Base-by-base conservation (phyloP, 116 monocot genomes). In the Iris pallida region DNA sequence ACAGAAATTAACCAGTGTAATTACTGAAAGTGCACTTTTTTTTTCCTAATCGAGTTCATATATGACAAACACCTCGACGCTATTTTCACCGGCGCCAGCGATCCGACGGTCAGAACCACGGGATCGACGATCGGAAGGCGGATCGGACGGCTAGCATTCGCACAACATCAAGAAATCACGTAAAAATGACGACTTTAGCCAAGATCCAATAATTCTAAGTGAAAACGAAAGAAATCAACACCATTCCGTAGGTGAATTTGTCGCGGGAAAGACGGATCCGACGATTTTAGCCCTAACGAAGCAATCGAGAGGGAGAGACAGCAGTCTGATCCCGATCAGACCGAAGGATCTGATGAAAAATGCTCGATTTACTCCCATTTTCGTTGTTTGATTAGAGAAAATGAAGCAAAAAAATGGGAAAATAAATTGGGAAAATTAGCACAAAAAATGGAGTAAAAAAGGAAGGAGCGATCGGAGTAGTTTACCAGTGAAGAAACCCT, bases 241-340 rank as follows among this genome's bases (percentile, higher is more conserved):
- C 20, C 48, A 49, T 51, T 52, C 30, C 5, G 40, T 30, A 13
- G 14, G 30, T 40, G 49, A 52, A 15, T 51, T 65, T 43, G 48
- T 49, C 14, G 48, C 2, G 5, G 49, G 51, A 0, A 40, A 12
- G 13, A 65, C 20, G 5, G 20, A 65, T 52, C 52, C 65, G 52
- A 49, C 1, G 8, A 65, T 52, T 40, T 65, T 65, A 65, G 47
- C 65, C 17, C 52, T 20, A 20, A 65, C 40, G 40, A 46, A 46
- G 52, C 51, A 52, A 65, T 65, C 40, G 40, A 51, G 20, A 44
- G 65, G 65, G 10, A 65, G 52, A 65, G 65, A 65, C n/a, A 65
- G 49, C 20, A 65, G 40, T 65, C 46, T 51, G 30, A 65, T 7
- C 46, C 65, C 51, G 52, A 65, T 52, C 5, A 65, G 40, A 40